These are phyloP conservation scores for Fusarium devonianum DNA, from an alignment of 2,329 filamentous ascomycete genomes.

Conservation along the genomic window DNA sequence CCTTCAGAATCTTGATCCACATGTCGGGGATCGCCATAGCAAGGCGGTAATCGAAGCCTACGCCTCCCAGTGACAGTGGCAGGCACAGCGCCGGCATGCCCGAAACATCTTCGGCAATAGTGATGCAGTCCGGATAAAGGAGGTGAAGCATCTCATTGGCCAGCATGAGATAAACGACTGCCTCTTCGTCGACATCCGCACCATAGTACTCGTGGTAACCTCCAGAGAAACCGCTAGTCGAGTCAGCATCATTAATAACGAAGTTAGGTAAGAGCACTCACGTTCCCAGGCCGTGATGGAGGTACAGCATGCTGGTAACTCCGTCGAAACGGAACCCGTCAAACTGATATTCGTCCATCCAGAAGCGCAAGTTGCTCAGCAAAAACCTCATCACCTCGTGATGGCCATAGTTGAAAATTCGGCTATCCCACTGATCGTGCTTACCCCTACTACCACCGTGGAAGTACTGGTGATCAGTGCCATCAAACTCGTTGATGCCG, in stretches of 20 bases:
- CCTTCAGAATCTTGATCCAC: conserved; percentile 99
- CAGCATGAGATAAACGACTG: conserved; percentile 92
- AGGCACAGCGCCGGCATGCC: conserved; percentile 98
- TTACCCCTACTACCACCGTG: conserved; percentile 83
- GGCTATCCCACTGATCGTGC: conserved; percentile 95
- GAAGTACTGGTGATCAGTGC: conserved; percentile 95
- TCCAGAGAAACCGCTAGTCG: conserved; percentile 84
- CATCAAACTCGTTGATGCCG: conserved; percentile 94
- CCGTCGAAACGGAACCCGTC: conserved; percentile 98
- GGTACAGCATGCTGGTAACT: conserved; percentile 97
- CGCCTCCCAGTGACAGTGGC: conserved; percentile 82
- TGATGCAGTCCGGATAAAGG: conserved; percentile 88
- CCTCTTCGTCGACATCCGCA: conserved; percentile 86
- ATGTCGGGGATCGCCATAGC: conserved; percentile 98
- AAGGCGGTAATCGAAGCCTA: conserved; percentile 96
- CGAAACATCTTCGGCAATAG: conserved; percentile 95
- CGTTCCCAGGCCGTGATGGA: conserved; percentile 96
- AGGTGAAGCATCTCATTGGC: conserved; percentile 95
- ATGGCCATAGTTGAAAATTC: conserved; percentile 94
- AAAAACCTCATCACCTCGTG: conserved; percentile 97
- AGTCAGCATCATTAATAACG: conserved; percentile 10
- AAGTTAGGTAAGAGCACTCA: conserved; percentile 56
- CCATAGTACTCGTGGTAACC: conserved; percentile 99
- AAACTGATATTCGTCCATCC: conserved; percentile 98
- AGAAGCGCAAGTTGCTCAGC: conserved; percentile 93